Conservation (phyloP, 2,329 filamentous ascomycete species). For the Alternaria sp. region DNA sequence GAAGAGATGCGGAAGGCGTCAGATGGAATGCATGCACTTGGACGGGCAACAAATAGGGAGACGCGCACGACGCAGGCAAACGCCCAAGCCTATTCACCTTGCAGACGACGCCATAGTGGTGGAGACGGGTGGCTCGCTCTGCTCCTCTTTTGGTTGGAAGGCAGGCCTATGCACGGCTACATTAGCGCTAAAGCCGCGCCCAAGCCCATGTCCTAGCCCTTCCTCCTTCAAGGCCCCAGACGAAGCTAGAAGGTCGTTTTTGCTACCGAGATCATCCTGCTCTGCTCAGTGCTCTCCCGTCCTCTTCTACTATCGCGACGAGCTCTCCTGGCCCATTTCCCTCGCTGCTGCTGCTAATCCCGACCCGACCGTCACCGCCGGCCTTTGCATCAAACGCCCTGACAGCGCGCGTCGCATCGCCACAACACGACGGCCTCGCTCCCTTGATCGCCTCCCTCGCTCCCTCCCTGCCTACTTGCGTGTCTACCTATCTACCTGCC, state of each 20-base stretch:
- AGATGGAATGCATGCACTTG: background rate
- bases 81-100: constrained; percentile 1
- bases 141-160: constrained; percentile 25
- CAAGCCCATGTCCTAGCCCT: background rate
- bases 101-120: background rate
- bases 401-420: constrained; percentile 23
- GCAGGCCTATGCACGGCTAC: constrained; percentile 26
- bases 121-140: constrained; percentile 2
- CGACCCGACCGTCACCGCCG: constrained; percentile 5
- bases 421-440: constrained; percentile 11
- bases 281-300: constrained; percentile 14
- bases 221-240: constrained; percentile 22
- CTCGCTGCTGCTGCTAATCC: constrained; percentile 11
- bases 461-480: background rate
- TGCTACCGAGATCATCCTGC: constrained; percentile 31
- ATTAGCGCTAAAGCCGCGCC: constrained; percentile 25
- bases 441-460: constrained; percentile 16
- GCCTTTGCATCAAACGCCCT: constrained; percentile 12
- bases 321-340: constrained; percentile 15
- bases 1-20: constrained; percentile 4
- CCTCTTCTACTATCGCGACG: constrained; percentile 15
- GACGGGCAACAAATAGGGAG: background rate
- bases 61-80: background rate
- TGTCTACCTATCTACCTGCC: background rate
- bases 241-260: constrained; percentile 35